A percentile compares a stretch with the other conserved stretches of the same genome.
These are phyloP conservation scores for Hortiboletus campestris DNA, from an alignment of 768 basidiomycete species.

Conservation along the genomic window DNA sequence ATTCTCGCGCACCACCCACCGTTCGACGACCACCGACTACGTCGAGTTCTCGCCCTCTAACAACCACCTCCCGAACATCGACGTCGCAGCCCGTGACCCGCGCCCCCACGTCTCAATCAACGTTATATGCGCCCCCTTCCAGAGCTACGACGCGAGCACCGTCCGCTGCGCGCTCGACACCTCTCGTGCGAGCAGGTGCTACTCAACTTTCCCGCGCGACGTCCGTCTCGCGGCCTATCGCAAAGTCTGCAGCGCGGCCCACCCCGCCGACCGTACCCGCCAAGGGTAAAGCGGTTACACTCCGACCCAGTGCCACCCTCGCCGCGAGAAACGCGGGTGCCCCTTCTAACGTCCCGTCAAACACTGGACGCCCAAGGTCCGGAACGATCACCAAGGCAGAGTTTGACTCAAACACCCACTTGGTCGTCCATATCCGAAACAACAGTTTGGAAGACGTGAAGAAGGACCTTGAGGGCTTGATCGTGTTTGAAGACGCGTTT, in stretches of 20 bases:
- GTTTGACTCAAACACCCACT: conserved; percentile 24
- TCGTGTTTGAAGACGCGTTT: conserved; percentile 30
- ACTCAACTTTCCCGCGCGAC: conserved; percentile 9
- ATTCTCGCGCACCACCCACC: conserved; percentile 10
- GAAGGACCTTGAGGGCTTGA: conserved; percentile 29
- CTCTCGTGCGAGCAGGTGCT: conserved; percentile 7
- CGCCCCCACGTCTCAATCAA: conserved; percentile 24
- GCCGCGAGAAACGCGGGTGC: neutral
- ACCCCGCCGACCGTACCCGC: neutral
- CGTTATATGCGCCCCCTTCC: conserved; percentile 12
- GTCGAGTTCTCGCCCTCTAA: conserved; percentile 9
- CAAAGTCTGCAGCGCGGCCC: conserved; percentile 8
- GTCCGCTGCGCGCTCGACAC: conserved; percentile 17
- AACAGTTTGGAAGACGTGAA: conserved; percentile 30
- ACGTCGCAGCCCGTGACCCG: conserved; percentile 25
- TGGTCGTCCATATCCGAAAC: conserved; percentile 15
- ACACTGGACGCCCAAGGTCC: conserved; percentile 15
- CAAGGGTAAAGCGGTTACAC: conserved; percentile 8
- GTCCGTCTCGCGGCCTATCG: conserved; percentile 5
- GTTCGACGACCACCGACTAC: conserved; percentile 8
- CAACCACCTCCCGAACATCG: neutral
- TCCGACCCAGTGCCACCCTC: neutral
- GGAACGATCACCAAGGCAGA: conserved; percentile 26
- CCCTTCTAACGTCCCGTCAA: neutral
- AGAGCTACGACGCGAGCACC: conserved; percentile 21